Conservation (phyloP, 805 yeast species). For the Candida vartiovaarae region DNA sequence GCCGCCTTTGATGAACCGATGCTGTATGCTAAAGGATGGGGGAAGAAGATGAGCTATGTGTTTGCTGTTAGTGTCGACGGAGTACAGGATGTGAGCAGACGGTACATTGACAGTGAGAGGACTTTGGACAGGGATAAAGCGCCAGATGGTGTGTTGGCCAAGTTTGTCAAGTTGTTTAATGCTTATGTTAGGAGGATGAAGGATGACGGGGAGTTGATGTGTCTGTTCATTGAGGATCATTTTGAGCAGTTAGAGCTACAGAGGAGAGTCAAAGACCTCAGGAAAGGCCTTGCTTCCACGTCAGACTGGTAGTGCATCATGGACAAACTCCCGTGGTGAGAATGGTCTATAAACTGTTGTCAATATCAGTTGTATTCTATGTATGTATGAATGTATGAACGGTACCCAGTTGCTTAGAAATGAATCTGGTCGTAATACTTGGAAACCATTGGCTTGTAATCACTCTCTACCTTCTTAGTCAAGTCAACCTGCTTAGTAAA, state of each 20-base stretch:
- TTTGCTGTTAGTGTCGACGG: slow-evolving; percentile 62
- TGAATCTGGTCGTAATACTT: slow-evolving; percentile 16
- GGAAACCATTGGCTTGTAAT: slow-evolving; percentile 13
- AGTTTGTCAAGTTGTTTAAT: slow-evolving; percentile 32
- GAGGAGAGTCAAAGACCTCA: slow-evolving; percentile 7
- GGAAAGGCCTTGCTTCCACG: slow-evolving; percentile 32
- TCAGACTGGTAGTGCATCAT: slow-evolving; percentile 67
- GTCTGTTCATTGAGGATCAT: slow-evolving; percentile 31
- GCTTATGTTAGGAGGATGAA: slow-evolving; percentile 24
- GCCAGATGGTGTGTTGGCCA: slow-evolving; percentile 31
- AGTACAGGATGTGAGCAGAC: slow-evolving; percentile 57
- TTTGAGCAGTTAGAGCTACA: slow-evolving; percentile 28
- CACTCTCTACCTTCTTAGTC: slow-evolving; percentile 11
- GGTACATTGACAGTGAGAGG: slow-evolving; percentile 47
- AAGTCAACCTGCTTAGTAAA: slow-evolving; percentile 29
- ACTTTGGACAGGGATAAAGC: slow-evolving; percentile 43
- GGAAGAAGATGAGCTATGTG: slow-evolving; percentile 85
- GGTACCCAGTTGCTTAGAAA: slow-evolving; percentile 2
- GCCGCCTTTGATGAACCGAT: slow-evolving; percentile 76
- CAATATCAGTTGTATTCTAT: background rate
- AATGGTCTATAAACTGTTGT: slow-evolving; percentile 22
- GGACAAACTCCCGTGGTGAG: slow-evolving; percentile 82
- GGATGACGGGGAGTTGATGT: slow-evolving; percentile 30
- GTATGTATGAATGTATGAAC: background rate
- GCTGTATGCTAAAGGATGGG: slow-evolving; percentile 82